These are phyloP conservation scores for Rhodotorula sp. DNA, from an alignment of 1,284 basidiomycete genomes.

Conservation along the genomic window DNA sequence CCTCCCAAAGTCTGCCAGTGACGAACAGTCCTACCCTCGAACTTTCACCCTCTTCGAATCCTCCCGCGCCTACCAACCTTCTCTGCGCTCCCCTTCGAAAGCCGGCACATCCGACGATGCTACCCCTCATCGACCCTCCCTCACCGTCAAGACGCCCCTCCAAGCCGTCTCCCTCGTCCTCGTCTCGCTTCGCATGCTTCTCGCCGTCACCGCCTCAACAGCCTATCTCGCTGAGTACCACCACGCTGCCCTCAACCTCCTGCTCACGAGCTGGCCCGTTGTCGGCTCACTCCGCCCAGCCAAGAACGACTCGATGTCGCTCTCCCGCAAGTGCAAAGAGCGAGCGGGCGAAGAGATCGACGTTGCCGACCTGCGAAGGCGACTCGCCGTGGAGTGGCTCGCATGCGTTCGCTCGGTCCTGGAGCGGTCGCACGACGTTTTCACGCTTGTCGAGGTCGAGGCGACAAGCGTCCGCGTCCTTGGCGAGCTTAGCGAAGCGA, in stretches of 20 bases:
- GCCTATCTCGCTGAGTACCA: constrained; percentile 24
- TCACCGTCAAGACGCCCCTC: constrained; percentile 9
- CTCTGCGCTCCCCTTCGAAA: constrained; percentile 10
- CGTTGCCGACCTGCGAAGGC: neutral
- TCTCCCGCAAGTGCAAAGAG: constrained; percentile 20
- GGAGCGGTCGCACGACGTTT: neutral
- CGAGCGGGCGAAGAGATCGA: neutral
- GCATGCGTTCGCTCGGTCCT: constrained; percentile 2
- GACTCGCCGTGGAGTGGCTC: constrained; percentile 11
- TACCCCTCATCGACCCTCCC: neutral
- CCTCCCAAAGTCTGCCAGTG: neutral
- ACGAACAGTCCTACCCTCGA: neutral
- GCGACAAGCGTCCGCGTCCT: neutral
- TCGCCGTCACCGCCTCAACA: constrained; percentile 4
- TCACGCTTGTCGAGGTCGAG: neutral
- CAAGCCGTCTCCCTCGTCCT: constrained; percentile 21
- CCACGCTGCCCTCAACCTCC: constrained; percentile 12
- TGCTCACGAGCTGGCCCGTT: constrained; percentile 23
- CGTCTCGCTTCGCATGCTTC: constrained; percentile 15
- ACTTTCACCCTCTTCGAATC: constrained; percentile 16
- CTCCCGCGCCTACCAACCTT: constrained; percentile 5
- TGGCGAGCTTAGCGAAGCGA: constrained; percentile 2
- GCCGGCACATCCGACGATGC: neutral
- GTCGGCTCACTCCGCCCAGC: neutral
- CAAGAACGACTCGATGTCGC: neutral